Conservation (phyloP, 257 asterid species). For the Pogostemon cablin region DNA sequence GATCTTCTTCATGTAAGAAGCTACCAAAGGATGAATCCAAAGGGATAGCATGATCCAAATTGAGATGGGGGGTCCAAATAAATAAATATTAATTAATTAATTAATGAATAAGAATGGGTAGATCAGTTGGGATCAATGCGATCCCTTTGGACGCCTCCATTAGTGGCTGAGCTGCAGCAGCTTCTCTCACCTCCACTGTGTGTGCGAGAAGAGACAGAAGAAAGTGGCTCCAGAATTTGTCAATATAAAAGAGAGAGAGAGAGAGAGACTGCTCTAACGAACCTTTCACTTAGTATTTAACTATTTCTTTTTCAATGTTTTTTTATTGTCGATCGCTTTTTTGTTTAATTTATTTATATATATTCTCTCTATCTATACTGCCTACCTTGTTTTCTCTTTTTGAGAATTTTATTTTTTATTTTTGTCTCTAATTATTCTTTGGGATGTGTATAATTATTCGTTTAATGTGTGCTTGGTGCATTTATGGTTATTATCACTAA, state of each 20-base stretch:
- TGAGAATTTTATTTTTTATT: no score
- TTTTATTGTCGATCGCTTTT: slow-evolving; percentile 23
- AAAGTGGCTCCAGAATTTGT: slow-evolving; percentile 54
- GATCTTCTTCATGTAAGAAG: slow-evolving; percentile 40
- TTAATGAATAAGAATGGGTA: not conserved
- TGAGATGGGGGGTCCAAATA: not conserved
- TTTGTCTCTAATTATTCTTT: no score
- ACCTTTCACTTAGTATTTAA: slow-evolving; percentile 30
- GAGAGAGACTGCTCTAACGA: slow-evolving; percentile 38
- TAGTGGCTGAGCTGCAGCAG: slow-evolving; percentile 47
- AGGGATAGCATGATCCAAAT: slow-evolving; percentile 78
- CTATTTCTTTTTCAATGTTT: slow-evolving; percentile 14
- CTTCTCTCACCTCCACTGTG: slow-evolving; percentile 7
- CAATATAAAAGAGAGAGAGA: slow-evolving; percentile 40
- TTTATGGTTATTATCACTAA: no score
- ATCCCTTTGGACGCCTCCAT: slow-evolving; percentile 98
- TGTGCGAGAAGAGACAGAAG: slow-evolving; percentile 43
- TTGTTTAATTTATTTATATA: not conserved
- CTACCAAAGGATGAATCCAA: slow-evolving; percentile 80
- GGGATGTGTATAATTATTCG: no score
- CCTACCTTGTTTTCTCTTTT: not conserved
- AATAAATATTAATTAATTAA: not conserved
- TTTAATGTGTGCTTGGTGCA: no score
- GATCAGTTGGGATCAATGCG: slow-evolving; percentile 81
- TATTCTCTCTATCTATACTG: no score